phyloP scores from a whole-genome alignment of 2,329 filamentous ascomycete species.

The Verticillium longisporum region DNA sequence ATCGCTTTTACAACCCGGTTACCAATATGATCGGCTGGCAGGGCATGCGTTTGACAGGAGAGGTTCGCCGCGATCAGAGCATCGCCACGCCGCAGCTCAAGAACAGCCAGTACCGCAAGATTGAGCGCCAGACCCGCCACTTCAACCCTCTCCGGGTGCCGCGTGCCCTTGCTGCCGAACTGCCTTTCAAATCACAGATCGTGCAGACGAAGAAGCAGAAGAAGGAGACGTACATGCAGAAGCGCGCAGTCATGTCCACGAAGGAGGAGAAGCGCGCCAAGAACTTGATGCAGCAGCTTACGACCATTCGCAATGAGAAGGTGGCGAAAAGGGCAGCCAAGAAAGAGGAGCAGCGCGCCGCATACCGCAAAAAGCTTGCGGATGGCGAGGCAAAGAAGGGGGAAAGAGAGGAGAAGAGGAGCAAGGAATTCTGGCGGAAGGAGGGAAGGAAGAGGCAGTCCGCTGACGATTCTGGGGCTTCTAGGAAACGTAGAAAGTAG shows the following conservation, averaged over 20 bases:
- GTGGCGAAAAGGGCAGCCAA: conserved; percentile 73
- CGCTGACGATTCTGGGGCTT: conserved; percentile 30
- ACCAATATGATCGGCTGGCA: conserved; percentile 91
- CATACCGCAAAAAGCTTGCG: conserved; percentile 76
- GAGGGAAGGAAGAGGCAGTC: conserved; percentile 68
- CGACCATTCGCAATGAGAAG: conserved; percentile 85
- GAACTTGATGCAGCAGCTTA: conserved; percentile 86
- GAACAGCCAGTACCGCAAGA: conserved; percentile 75
- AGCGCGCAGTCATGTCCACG: conserved; percentile 80
- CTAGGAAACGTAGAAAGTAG: conserved; percentile 15
- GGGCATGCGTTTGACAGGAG: conserved; percentile 88
- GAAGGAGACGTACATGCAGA: conserved; percentile 84
- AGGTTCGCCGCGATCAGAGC: conserved; percentile 72
- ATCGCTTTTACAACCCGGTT: conserved; percentile 94
- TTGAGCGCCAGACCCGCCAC: conserved; percentile 61
- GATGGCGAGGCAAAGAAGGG: conserved; percentile 79
- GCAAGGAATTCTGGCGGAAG: conserved; percentile 84
- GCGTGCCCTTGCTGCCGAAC: conserved; percentile 68
- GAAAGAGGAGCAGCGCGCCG: conserved; percentile 79
- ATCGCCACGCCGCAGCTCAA: conserved; percentile 72
- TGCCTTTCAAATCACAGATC: conserved; percentile 92
- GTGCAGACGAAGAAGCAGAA: conserved; percentile 72
- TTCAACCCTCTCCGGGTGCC: conserved; percentile 79
- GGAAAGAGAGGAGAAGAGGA: conserved; percentile 83
- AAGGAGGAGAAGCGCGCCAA: conserved; percentile 86